Conservation (phyloP, 164 flowering plant species). For the Pachysandra terminalis region DNA sequence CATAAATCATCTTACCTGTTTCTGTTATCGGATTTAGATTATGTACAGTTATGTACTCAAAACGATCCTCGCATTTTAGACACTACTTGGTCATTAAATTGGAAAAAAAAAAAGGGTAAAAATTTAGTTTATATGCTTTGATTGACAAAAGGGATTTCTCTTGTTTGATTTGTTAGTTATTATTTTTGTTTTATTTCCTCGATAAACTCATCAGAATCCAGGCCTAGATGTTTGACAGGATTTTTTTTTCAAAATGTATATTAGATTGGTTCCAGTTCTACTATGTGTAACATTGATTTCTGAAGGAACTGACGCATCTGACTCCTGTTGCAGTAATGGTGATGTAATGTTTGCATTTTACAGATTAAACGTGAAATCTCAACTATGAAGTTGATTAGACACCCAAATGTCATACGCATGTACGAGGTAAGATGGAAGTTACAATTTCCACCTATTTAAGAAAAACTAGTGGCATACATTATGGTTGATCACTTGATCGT, state of each 20-base stretch:
- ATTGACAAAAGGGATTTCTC: no score
- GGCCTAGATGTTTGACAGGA: not conserved
- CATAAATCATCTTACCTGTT: no score
- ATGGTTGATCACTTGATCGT: not conserved
- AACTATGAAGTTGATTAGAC: conserved; percentile 83
- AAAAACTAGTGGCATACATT: not conserved
- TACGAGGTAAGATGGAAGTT: conserved; percentile 53
- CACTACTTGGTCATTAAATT: no score
- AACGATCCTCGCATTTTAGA: no score
- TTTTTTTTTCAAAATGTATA: not conserved
- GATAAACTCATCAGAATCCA: not conserved
- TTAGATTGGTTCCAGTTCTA: not conserved
- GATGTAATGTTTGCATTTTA: conserved; percentile 10
- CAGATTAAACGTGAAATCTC: conserved; percentile 97
- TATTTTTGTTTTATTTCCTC: no score
- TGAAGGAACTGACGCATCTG: not conserved
- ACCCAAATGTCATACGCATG: conserved; percentile 90
- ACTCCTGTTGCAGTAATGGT: not conserved
- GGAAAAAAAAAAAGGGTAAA: no score
- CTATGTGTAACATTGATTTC: not conserved
- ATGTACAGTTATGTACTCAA: no score
- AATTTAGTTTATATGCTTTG: no score
- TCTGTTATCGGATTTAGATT: no score
- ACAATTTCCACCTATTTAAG: not conserved
- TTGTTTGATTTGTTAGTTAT: no score